Percentiles rank a stretch among this genome's conserved stretches.
These are phyloP conservation scores for Tetraselmis striata DNA, from an alignment of 139 green algal genomes.

Conservation along the genomic window DNA sequence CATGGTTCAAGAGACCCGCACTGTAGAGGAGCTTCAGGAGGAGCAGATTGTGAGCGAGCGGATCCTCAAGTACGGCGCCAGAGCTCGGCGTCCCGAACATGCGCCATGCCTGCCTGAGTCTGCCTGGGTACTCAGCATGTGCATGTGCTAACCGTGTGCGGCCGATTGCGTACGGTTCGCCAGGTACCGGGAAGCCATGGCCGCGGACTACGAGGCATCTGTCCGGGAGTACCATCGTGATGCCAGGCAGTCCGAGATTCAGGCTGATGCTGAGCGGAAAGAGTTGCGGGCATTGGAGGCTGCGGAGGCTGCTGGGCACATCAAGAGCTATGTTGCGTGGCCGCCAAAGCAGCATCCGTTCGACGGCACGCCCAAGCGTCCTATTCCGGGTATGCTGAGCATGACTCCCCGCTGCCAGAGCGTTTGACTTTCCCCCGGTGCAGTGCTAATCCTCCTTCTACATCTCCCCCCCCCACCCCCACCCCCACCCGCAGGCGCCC, in stretches of 20 bases:
- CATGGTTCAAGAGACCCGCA: neutral
- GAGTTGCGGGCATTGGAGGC: neutral
- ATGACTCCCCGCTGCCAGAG: neutral
- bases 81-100: too few species aligned
- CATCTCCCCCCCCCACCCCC: neutral
- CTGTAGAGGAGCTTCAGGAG: neutral
- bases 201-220: neutral
- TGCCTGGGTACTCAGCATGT: too few species aligned
- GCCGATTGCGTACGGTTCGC: too few species aligned
- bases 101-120: too few species aligned
- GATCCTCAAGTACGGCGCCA: neutral
- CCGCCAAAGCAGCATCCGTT: constrained; percentile 19
- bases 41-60: neutral
- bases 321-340: neutral
- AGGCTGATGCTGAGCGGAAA: neutral
- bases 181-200: neutral
- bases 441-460: constrained; percentile 15
- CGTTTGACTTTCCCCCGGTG: too few species aligned
- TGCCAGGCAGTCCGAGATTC: neutral
- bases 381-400: constrained; percentile 15
- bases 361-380: constrained; percentile 44
- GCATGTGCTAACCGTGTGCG: too few species aligned
- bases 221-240: neutral
- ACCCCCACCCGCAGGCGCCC: neutral
- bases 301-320: neutral